Evolutionary conservation across 192 early-diverging fungal species (phyloP), one percentile per base, ranked within the genome.

Genomic region (Coemansia sp.): DNA sequence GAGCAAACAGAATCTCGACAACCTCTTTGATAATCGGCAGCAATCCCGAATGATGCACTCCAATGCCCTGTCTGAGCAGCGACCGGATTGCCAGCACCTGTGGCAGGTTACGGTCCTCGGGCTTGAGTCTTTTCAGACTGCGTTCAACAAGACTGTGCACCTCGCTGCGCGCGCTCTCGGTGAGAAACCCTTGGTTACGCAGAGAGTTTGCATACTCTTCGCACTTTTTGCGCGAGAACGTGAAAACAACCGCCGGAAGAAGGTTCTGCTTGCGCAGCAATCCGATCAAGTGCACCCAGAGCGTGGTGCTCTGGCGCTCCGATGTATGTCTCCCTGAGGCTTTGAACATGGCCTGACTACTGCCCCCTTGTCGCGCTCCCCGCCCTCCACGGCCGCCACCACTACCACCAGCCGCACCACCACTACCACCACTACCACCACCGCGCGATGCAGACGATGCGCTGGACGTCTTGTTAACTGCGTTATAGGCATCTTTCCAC

Each of bases 11-110:
- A 43, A 98, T 94, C 75, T 99, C 97, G 6, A 99, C 95, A 67
- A 96, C 91, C 87, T 99, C 97, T 80, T 99, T 99, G 59, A 99
- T 86, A 67, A 99, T 96, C 8, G 97, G 97, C 57, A 99, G 85
- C 41, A 97, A 85, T 42, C 97, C 97, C 61, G 93, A 88, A 71
- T 99, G 97, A 84, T 99, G 97, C 19, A 99, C 94, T 9, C 92
- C 97, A 61, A 99, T 95, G 41, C 97, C 97, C 59, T 95, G 89
- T 61, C 81, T 83, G 33, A 99, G 78, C 67, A 96, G 77, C 32
- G 93, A 91, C 22, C 90, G 83, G 83, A 95, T 93, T 19, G 88
- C 87, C 13, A 89, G 61, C 45, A 99, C 87, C 81, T 99, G 97
- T 6, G 95, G 95, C 49, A 99, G 78, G 58, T 88, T 81, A 38